These are phyloP conservation scores for Colletotrichum sp. DNA, from an alignment of 2,329 filamentous ascomycete species.

Conservation along the genomic window DNA sequence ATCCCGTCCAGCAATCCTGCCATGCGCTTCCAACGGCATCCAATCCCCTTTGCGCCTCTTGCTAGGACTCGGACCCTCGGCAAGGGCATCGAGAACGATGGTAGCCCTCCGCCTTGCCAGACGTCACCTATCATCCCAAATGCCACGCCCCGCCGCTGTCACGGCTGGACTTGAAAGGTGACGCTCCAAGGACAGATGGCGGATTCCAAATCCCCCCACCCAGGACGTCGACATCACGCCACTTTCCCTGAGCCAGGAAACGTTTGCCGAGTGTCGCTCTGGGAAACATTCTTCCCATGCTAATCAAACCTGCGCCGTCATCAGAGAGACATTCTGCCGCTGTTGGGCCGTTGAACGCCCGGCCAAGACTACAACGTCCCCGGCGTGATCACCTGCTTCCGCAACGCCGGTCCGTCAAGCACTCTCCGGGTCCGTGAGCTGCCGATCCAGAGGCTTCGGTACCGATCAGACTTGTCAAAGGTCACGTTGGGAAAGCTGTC, in stretches of 20 bases:
- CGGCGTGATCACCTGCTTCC: not conserved
- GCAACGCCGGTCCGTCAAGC: not conserved
- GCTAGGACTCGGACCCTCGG: not conserved
- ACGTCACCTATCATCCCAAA: conserved; percentile 10
- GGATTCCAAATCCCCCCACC: not conserved
- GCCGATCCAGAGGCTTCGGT: not conserved
- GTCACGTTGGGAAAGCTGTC: not conserved
- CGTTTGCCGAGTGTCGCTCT: conserved; percentile 1
- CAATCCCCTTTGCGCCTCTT: not conserved
- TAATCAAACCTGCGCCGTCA: not conserved
- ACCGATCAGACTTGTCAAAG: not conserved
- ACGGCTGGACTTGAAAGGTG: not conserved
- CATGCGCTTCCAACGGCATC: not conserved
- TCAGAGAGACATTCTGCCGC: not conserved
- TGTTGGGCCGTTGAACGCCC: not conserved
- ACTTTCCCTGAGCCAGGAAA: not conserved
- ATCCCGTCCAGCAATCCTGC: not conserved
- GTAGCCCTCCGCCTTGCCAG: not conserved
- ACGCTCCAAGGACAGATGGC: not conserved
- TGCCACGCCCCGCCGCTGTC: not conserved
- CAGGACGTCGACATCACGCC: not conserved
- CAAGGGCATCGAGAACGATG: not conserved
- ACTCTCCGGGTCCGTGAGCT: not conserved
- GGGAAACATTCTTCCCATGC: conserved; percentile 5
- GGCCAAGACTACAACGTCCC: not conserved